Evolutionary conservation across 169 alveolate genomes (phyloP), one percentile per base, ranked within the genome.

Genomic region (Amoebophrya sp.): DNA sequence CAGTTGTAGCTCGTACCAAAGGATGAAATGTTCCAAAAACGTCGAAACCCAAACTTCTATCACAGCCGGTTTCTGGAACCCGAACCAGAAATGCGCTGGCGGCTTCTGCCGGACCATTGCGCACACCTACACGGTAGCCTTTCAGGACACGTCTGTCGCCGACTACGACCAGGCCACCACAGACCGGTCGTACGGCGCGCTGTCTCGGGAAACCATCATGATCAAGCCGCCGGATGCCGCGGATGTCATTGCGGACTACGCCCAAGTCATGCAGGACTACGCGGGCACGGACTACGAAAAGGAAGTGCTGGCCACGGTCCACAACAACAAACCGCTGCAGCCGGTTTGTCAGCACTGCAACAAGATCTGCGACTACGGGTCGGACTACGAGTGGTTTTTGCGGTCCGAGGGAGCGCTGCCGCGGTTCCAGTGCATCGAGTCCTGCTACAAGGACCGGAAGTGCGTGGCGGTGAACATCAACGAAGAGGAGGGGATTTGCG

Each of bases 321-420:
- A 66, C 83, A 66, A 66, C 83, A 66, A 66, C 35, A 66, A 66
- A n/a, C 83, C 83, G 83, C 83, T 66, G 1, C 83, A 66, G 32
- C 83, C 83, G 32, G 83, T 66, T 25, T 66, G 83, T 25, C 38
- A 66, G 83, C 83, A 66, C 83, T 66, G 83, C 83, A 66, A 66
- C 83, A 66, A 66, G 35, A 66, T 66, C 83, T 66, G 83, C 83
- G 83, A 66, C 32, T 1, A 66, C 32, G 83, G 83, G 7, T 1
- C 35, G 32, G 83, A n/a, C 29, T 2, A 66, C 10, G 83, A 66
- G 35, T 66, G 83, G 83, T 66, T 66, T 66, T 66, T 66, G 83
- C 83, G 83, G 29, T 66, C 83, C 10, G 83, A 66, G 83, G 12
- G 83, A 1, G 39, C 35, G 35, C 29, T 18, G 29, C 7, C 35